Evolutionary conservation across 768 basidiomycete genomes (phyloP).

Genomic region (Botryobasidium botryosum): DNA sequence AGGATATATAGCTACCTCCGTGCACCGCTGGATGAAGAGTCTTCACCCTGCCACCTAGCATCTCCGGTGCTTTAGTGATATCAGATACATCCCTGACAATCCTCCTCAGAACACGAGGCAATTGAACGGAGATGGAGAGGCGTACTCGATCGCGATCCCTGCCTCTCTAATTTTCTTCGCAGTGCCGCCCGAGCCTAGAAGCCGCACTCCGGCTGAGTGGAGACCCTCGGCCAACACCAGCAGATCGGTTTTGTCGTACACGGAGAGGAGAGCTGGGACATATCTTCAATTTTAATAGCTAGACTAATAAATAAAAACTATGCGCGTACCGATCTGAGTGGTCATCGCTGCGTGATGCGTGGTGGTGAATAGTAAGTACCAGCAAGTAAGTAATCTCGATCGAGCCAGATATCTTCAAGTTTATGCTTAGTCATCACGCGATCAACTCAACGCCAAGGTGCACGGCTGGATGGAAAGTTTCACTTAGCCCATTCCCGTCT

Average conservation of each 20-base stretch:
- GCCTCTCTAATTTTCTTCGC: constrained; percentile 95
- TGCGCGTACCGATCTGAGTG: too few relatives aligned
- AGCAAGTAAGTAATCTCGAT: too few relatives aligned
- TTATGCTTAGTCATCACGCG: too few relatives aligned
- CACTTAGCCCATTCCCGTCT: too few relatives aligned
- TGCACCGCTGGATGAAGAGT: constrained; percentile 97
- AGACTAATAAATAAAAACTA: too few relatives aligned
- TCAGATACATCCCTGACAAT: constrained; percentile 80
- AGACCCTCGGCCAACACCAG: constrained; percentile 81
- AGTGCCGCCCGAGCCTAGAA: constrained; percentile 92
- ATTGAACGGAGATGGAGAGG: constrained; percentile 11
- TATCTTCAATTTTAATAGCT: neutral
- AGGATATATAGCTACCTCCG: constrained; percentile 42
- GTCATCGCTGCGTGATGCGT: too few relatives aligned
- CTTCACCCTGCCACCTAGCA: constrained; percentile 96
- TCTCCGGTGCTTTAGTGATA: constrained; percentile 95
- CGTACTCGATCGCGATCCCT: constrained; percentile 78
- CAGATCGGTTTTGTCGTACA: constrained; percentile 88
- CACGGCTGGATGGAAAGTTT: too few relatives aligned
- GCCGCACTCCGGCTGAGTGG: constrained; percentile 58
- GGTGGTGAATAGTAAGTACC: too few relatives aligned
- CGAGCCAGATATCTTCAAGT: too few relatives aligned
- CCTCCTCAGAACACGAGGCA: neutral
- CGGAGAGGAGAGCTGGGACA: constrained; percentile 66
- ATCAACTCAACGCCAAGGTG: too few relatives aligned